phyloP scores from a whole-genome alignment of 805 yeast species.

The Metschnikowia drakensbergensis region DNA sequence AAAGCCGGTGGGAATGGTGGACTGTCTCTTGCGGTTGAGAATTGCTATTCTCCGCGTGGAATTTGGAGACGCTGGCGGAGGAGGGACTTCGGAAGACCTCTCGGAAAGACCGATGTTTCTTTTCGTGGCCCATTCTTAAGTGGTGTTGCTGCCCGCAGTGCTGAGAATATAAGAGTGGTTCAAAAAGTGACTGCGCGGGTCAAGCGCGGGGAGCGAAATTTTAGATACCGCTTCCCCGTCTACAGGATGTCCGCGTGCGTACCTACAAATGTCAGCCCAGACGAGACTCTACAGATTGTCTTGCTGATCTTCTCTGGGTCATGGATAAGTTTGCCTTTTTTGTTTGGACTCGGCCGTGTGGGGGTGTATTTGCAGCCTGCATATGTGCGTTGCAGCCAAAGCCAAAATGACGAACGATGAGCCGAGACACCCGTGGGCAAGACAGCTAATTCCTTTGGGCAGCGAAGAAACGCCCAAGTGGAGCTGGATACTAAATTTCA shows the following conservation, averaged over 20 bases:
- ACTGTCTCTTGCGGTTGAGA: conserved; percentile 2
- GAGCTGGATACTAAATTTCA: no score
- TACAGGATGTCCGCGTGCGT: conserved; percentile 3
- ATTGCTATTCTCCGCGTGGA: conserved; percentile 2
- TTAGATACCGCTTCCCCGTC: background rate
- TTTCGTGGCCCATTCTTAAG: conserved; percentile 10
- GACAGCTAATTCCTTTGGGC: no score
- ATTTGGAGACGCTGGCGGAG: conserved; percentile 8
- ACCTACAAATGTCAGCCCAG: background rate
- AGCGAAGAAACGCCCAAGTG: no score
- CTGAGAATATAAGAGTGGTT: background rate
- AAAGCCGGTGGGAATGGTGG: conserved; percentile 21
- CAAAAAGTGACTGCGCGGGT: background rate
- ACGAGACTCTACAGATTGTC: background rate
- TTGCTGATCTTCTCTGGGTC: no score
- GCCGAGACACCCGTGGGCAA: no score
- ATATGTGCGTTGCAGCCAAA: background rate
- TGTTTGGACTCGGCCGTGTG: background rate
- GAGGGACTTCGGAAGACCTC: conserved; percentile 12
- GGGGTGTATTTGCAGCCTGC: background rate
- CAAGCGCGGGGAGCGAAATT: conserved; percentile 2
- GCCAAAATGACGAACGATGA: no score
- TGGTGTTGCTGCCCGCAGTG: background rate
- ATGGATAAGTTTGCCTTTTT: no score
- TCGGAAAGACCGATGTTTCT: conserved; percentile 13